Percentiles rank a stretch among this genome's conserved stretches.
Conservation (phyloP, 306 rosid species). For the Quercus mongolica region DNA sequence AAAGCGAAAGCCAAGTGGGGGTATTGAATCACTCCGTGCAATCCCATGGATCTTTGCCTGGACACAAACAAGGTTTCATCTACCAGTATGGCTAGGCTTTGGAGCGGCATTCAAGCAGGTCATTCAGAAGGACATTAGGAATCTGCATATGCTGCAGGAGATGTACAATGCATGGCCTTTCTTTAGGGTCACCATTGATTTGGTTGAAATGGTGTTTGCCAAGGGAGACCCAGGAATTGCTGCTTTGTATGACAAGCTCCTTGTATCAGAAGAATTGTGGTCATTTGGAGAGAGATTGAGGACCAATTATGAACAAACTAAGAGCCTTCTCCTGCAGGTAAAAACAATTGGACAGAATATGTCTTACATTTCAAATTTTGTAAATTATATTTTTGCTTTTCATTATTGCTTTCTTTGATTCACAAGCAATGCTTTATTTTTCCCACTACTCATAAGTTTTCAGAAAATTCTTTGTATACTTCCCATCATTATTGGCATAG, state of each 20-base stretch:
- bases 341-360: background rate
- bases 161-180: slow-evolving; percentile 97
- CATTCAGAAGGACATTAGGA: slow-evolving; percentile 64
- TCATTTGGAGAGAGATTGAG: slow-evolving; percentile 74
- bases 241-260: slow-evolving; percentile 71
- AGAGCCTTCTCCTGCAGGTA: slow-evolving; percentile 78
- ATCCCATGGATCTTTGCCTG: slow-evolving; percentile 99
- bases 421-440: background rate
- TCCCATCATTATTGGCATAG: background rate
- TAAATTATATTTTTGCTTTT: background rate
- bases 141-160: slow-evolving; percentile 73
- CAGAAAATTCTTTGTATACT: background rate
- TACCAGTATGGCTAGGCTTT: slow-evolving; percentile 97
- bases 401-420: background rate
- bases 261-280: slow-evolving; percentile 84
- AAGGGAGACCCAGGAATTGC: slow-evolving; percentile 94
- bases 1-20: slow-evolving; percentile 95
- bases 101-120: slow-evolving; percentile 70
- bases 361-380: background rate
- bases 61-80: slow-evolving; percentile 98
- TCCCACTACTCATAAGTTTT: background rate
- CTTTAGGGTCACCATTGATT: slow-evolving; percentile 92
- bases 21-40: slow-evolving; percentile 97
- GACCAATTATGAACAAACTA: slow-evolving; percentile 71
- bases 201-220: slow-evolving; percentile 99